A percentile compares a stretch with the other conserved stretches of the same genome.
These are phyloP conservation scores for Neocatenulostroma microsporum DNA, from an alignment of 2,329 filamentous ascomycete genomes.

Conservation along the genomic window DNA sequence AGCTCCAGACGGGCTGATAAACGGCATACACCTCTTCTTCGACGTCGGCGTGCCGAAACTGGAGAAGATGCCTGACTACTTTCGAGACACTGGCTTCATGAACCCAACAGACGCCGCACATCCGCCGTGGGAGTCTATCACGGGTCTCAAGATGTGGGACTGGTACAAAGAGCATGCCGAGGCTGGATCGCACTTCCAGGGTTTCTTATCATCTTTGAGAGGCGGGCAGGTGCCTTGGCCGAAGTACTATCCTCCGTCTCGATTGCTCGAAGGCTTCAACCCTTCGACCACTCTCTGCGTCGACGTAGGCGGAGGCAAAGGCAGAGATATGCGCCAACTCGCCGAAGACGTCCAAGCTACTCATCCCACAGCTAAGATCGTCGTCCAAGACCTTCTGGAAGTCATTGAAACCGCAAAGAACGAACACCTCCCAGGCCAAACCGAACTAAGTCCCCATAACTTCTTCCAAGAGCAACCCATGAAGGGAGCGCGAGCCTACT, in stretches of 20 bases:
- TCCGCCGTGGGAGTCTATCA: neutral
- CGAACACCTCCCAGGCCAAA: neutral
- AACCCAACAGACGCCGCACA: neutral
- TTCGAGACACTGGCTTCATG: neutral
- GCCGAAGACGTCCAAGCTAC: neutral
- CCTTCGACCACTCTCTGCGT: neutral
- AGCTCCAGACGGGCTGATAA: neutral
- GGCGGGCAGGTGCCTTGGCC: neutral
- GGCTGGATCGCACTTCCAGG: neutral
- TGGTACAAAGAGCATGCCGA: neutral
- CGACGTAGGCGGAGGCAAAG: neutral
- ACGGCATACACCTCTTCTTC: neutral
- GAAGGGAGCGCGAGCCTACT: conserved; percentile 15
- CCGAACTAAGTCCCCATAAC: conserved; percentile 6
- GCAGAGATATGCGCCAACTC: neutral
- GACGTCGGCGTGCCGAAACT: neutral
- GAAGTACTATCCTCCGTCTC: neutral
- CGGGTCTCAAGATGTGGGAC: neutral
- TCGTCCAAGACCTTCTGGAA: neutral
- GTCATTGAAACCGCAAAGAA: neutral
- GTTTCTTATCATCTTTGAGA: neutral
- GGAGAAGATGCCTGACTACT: neutral
- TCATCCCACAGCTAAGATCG: neutral
- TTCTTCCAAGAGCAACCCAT: conserved; percentile 12
- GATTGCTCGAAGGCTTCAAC: neutral